Base-by-base conservation (phyloP, 2,329 filamentous ascomycete species). In the Cladosporium sp. region DNA sequence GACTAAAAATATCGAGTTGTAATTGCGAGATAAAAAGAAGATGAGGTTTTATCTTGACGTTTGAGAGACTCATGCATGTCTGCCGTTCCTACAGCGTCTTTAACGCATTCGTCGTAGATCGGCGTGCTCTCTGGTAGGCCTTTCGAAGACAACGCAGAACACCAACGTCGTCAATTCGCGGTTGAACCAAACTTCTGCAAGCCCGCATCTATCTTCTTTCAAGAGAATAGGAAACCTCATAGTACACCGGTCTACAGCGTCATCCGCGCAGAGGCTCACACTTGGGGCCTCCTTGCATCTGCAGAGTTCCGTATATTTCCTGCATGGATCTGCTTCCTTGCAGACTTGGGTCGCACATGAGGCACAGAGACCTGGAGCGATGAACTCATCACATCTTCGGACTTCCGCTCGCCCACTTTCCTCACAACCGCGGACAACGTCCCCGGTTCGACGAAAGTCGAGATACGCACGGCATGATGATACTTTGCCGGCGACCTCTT, bases 351-450 rank as follows among this genome's bases (percentile, higher is more conserved):
- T 55, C 52, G 52, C 52, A 55, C 35, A 40, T 14, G 16, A 40
- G 14, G 35, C 35, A 40, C 52, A 33, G 52, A 31, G 52, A 33
- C 31, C 18, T 55, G 52, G 2, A 10, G 10, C 52, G 28, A 55
- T 55, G 55, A 63, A 46, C 61, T 56, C 50, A 63, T 57, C 55
- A 40, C 55, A 35, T 57, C 37, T 33, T 63, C 61, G 61, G 61
- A 63, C 50, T 46, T 55, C 61, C 50, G 18, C 29, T 52, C 12
- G n/a, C 35, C 33, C 61, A 44, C 35, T 56, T 46, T 63, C 61
- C 35, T 63, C 61, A 63, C 61, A 16, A 31, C 44, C 59, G 52
- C 52, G 33, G 31, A 31, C 33, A 28, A 21, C 33, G 31, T 57
- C 23, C 21, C 11, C 33, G 33, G 37, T 26, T 14, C 29, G 26